Evolutionary conservation across 208 protist species (phyloP).

Genomic region (Zelonia costaricensis): DNA sequence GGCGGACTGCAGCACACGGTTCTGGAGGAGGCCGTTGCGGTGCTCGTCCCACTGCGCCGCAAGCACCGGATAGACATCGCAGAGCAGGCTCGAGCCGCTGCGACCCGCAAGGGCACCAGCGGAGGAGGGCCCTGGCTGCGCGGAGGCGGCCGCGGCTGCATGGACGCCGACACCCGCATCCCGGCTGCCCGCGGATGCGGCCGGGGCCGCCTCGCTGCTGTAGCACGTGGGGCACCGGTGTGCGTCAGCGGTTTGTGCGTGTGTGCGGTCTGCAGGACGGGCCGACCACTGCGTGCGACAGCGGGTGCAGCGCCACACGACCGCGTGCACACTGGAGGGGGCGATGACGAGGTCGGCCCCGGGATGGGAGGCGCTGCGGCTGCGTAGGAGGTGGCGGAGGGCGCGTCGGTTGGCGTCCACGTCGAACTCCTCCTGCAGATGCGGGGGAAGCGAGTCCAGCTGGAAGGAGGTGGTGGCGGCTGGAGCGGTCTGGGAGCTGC

Average conservation of each 20-base stretch:
- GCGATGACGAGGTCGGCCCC: conserved; percentile 3
- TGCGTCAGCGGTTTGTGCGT: conserved; percentile 49
- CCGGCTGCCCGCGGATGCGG: background rate
- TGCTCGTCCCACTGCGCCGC: conserved; percentile 69
- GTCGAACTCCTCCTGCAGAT: conserved; percentile 45
- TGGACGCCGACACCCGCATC: background rate
- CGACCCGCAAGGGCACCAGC: background rate
- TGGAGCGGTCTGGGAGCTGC: too few species aligned
- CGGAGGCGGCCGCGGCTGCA: background rate
- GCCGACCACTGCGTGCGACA: conserved; percentile 57
- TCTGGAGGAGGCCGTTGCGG: conserved; percentile 51
- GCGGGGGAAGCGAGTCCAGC: conserved; percentile 21
- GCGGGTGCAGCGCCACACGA: conserved; percentile 51
- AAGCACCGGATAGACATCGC: conserved; percentile 42
- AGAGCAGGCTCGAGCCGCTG: conserved; percentile 2
- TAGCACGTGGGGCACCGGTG: conserved; percentile 53
- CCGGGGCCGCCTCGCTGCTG: background rate
- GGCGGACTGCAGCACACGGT: conserved; percentile 45
- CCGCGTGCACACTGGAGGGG: conserved; percentile 32
- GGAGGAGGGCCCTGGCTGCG: conserved; percentile 1
- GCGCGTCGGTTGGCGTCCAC: conserved; percentile 25
- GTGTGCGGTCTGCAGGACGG: conserved; percentile 49
- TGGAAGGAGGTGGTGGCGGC: too few species aligned
- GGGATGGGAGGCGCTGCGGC: too few species aligned
- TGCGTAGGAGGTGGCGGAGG: conserved; percentile 25